phyloP scores from a whole-genome alignment of 2,329 filamentous ascomycete genomes.

The Trichoderma koningiopsis region DNA sequence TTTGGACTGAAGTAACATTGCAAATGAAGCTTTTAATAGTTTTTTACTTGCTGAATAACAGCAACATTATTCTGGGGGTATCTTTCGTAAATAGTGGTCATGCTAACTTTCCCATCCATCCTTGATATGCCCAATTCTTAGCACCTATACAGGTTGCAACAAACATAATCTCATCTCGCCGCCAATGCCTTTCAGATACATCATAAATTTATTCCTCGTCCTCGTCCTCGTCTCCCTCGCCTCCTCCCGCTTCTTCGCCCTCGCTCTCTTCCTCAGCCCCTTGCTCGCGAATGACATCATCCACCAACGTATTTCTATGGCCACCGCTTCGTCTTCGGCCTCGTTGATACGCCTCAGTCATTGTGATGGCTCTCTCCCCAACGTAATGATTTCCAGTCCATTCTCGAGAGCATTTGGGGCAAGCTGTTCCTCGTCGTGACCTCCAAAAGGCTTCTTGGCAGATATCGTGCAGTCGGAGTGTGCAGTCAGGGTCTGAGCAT shows the following conservation, averaged over 20 bases:
- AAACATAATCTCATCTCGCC: not conserved
- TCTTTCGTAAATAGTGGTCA: slow-evolving; percentile 7
- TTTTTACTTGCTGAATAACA: not conserved
- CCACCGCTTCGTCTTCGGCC: slow-evolving; percentile 43
- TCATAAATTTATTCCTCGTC: not conserved
- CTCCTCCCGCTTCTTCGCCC: slow-evolving; percentile 15
- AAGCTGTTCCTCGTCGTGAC: slow-evolving; percentile 61
- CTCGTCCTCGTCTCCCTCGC: slow-evolving; percentile 21
- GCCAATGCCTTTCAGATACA: not conserved
- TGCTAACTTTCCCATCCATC: not conserved
- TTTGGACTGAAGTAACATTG: not conserved
- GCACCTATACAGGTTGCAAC: not conserved
- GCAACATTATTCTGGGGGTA: slow-evolving; percentile 7
- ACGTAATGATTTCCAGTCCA: slow-evolving; percentile 57
- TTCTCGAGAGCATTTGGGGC: slow-evolving; percentile 59
- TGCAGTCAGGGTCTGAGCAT: slow-evolving; percentile 69
- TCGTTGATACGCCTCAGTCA: slow-evolving; percentile 52
- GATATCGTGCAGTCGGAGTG: slow-evolving; percentile 71
- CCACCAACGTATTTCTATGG: slow-evolving; percentile 39
- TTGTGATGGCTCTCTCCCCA: slow-evolving; percentile 59
- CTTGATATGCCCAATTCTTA: not conserved
- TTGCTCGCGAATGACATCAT: slow-evolving; percentile 39
- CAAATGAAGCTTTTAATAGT: not conserved
- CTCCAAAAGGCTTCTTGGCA: slow-evolving; percentile 76
- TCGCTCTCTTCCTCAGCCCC: slow-evolving; percentile 35